Conservation (phyloP, 176 grass and related monocot species). For the Hordeum marinum region DNA sequence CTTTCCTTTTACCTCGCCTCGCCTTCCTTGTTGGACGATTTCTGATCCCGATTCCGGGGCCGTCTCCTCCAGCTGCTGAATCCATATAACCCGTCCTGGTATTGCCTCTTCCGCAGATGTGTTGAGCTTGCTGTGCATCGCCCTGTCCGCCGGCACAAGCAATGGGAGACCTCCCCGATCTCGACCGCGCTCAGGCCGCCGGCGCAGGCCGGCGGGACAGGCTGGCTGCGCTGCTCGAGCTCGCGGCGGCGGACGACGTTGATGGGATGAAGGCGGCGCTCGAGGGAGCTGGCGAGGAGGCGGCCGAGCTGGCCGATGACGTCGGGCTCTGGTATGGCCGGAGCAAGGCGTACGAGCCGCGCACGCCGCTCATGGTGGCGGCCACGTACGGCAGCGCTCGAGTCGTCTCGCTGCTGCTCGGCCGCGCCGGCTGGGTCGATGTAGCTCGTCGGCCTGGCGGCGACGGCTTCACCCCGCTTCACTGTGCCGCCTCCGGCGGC, state of each 20-base stretch:
- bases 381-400: constrained; percentile 67
- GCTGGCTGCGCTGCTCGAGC: constrained; percentile 57
- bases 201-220: constrained; percentile 24
- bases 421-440: constrained; percentile 39
- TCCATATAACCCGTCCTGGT: neutral
- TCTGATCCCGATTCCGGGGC: constrained; percentile 47
- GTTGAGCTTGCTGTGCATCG: neutral
- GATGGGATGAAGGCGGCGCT: constrained; percentile 27
- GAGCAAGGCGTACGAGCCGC: constrained; percentile 63
- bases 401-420: constrained; percentile 48
- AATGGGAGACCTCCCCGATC: constrained; percentile 46
- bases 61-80: constrained; percentile 7
- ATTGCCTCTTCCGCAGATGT: constrained; percentile 23
- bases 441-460: constrained; percentile 35
- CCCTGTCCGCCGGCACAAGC: neutral
- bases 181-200: constrained; percentile 16
- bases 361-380: constrained; percentile 82
- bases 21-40: constrained; percentile 14
- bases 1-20: constrained; percentile 7
- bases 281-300: neutral
- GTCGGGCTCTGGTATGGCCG: constrained; percentile 69
- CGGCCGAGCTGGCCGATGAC: constrained; percentile 36
- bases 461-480: constrained; percentile 59
- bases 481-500: constrained; percentile 71
- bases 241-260: constrained; percentile 62